Conservation (phyloP, 805 yeast genomes). For the Candida hispaniensis region DNA sequence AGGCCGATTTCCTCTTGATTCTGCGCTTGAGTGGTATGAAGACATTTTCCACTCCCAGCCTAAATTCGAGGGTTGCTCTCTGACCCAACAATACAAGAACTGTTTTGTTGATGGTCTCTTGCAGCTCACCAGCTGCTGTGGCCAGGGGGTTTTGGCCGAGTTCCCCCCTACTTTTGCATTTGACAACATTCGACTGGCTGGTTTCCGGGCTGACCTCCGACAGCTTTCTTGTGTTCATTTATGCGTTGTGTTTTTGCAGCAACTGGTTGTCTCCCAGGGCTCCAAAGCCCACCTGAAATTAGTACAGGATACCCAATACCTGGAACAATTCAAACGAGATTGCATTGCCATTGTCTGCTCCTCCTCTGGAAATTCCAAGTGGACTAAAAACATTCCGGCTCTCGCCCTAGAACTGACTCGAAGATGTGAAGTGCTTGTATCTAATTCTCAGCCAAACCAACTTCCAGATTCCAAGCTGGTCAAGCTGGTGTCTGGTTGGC, state of each 20-base stretch:
- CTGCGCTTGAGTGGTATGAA: constrained; percentile 58
- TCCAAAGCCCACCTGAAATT: constrained; percentile 29
- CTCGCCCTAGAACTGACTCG: constrained; percentile 59
- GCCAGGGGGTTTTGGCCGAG: constrained; percentile 62
- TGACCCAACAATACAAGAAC: constrained; percentile 19
- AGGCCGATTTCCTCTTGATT: constrained; percentile 48
- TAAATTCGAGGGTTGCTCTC: constrained; percentile 14
- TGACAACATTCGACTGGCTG: constrained; percentile 69
- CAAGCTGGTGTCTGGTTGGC: constrained; percentile 65
- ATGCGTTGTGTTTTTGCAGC: constrained; percentile 62
- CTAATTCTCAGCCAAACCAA: constrained; percentile 11
- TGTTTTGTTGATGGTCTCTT: constrained; percentile 27
- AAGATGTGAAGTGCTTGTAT: constrained; percentile 20
- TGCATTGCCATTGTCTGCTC: constrained; percentile 71
- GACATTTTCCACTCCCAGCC: constrained; percentile 25
- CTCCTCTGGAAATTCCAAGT: constrained; percentile 76
- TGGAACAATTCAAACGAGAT: constrained; percentile 50
- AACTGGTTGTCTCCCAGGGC: constrained; percentile 35
- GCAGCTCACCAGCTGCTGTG: constrained; percentile 50
- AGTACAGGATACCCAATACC: constrained; percentile 28
- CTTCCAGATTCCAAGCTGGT: constrained; percentile 36
- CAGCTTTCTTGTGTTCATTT: constrained; percentile 73
- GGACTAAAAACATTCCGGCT: constrained; percentile 74
- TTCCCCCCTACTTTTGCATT: constrained; percentile 78
- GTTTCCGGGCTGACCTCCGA: constrained; percentile 74